These are phyloP conservation scores for Debaryomycetaceae sp. DNA, from an alignment of 1,139 yeast genomes.

Conservation along the genomic window DNA sequence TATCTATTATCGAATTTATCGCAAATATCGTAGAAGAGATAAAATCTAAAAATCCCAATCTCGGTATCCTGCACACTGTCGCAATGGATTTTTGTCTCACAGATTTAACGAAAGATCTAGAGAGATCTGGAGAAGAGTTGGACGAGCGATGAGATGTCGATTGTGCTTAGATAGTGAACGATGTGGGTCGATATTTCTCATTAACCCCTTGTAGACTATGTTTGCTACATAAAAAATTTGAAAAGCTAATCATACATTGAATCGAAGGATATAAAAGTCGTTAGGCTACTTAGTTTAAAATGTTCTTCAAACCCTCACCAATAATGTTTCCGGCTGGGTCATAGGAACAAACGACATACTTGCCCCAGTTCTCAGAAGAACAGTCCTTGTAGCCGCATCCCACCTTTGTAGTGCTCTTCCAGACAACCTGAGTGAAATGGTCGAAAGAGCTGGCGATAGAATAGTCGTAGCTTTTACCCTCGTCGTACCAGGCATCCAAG, in stretches of 20 bases:
- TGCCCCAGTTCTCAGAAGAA: conserved; percentile 43
- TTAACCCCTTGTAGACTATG: too few relatives aligned
- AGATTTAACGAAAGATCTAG: too few relatives aligned
- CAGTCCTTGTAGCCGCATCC: conserved; percentile 74
- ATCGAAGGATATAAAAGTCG: background rate
- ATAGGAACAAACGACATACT: conserved; percentile 53
- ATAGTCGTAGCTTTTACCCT: conserved; percentile 58
- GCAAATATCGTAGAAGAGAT: too few relatives aligned
- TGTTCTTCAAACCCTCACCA: conserved; percentile 46
- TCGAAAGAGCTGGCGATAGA: conserved; percentile 38
- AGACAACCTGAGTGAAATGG: conserved; percentile 85
- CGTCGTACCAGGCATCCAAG: conserved; percentile 82
- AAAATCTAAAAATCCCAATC: too few relatives aligned
- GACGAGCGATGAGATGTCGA: too few relatives aligned
- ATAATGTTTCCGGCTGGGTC: conserved; percentile 50
- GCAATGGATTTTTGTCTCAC: too few relatives aligned
- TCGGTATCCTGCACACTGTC: too few relatives aligned
- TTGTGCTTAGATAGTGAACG: too few relatives aligned
- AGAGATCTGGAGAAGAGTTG: too few relatives aligned
- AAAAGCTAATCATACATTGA: background rate
- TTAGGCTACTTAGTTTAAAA: background rate
- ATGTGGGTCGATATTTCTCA: too few relatives aligned
- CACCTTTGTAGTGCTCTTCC: conserved; percentile 65
- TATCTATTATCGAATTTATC: too few relatives aligned
- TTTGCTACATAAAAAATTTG: too few relatives aligned